These are phyloP conservation scores for Phlebiopsis flavidoalba DNA, from an alignment of 768 basidiomycete genomes.

Conservation along the genomic window DNA sequence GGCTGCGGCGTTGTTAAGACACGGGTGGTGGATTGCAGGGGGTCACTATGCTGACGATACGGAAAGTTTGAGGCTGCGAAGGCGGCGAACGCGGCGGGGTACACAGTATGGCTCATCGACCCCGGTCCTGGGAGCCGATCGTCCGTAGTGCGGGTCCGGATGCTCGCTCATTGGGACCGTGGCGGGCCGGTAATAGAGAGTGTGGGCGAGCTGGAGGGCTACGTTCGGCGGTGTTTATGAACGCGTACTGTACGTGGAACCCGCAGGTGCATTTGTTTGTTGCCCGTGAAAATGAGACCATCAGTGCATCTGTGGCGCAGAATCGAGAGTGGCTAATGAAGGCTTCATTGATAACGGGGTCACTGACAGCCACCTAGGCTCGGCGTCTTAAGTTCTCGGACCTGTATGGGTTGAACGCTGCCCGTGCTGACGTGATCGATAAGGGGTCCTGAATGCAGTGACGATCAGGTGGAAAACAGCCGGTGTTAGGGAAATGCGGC, in stretches of 20 bases:
- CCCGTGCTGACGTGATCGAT: not conserved
- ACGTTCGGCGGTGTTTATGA: conserved; percentile 45
- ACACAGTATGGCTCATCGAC: conserved; percentile 44
- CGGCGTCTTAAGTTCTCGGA: not conserved
- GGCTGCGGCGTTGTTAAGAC: not conserved
- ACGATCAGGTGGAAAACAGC: not conserved
- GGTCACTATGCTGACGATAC: conserved; percentile 52
- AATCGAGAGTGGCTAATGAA: too few relatives aligned
- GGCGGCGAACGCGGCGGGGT: conserved; percentile 33
- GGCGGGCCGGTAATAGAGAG: conserved; percentile 42
- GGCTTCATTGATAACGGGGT: too few relatives aligned
- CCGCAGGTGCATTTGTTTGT: not conserved
- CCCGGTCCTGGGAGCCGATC: conserved; percentile 37
- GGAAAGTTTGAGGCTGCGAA: conserved; percentile 32
- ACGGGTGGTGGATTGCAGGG: conserved; percentile 33
- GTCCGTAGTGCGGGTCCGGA: conserved; percentile 59
- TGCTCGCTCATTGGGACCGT: conserved; percentile 58
- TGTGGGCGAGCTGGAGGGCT: conserved; percentile 33
- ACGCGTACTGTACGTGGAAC: not conserved
- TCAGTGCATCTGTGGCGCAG: too few relatives aligned
- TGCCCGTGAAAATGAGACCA: too few relatives aligned
- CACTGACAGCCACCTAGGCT: not conserved
- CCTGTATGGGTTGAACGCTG: too few relatives aligned
- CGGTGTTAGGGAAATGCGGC: not conserved
- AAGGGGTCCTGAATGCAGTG: not conserved